phyloP scores from a whole-genome alignment of 768 basidiomycete genomes.

The Rhodotorula sphaerocarpa region DNA sequence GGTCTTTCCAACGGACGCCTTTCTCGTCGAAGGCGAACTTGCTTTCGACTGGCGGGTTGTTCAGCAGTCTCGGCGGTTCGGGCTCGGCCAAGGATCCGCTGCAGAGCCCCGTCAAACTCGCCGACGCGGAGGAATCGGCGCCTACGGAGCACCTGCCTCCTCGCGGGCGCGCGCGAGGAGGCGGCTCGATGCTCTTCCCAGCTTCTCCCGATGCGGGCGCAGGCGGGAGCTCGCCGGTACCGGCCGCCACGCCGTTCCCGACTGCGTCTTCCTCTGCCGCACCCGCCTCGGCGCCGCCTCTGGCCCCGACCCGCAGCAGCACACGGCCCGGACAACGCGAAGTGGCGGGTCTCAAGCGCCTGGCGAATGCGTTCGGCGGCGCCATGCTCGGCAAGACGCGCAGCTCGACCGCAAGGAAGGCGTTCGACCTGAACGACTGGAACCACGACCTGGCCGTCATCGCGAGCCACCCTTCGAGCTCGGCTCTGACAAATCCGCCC shows the following conservation, averaged over 20 bases:
- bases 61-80: too few species aligned
- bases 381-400: conserved; percentile 16
- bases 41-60: neutral
- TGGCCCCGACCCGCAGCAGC: conserved; percentile 11
- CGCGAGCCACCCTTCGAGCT: conserved; percentile 27
- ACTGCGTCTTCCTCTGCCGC: neutral
- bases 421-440: conserved; percentile 35
- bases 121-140: neutral
- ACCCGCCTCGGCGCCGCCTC: neutral
- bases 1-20: conserved; percentile 27
- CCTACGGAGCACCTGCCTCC: neutral
- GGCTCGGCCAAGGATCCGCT: neutral
- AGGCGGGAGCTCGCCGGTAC: neutral
- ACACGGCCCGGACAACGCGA: conserved; percentile 12
- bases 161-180: conserved; percentile 5
- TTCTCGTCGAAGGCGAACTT: conserved; percentile 24
- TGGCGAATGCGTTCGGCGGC: conserved; percentile 18
- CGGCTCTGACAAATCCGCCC: conserved; percentile 21
- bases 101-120: conserved; percentile 20
- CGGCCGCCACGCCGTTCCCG: neutral
- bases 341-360: conserved; percentile 24
- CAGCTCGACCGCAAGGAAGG: conserved; percentile 19
- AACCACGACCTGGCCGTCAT: conserved; percentile 31
- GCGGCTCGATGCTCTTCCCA: conserved; percentile 21
- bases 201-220: neutral